Conservation (phyloP, 208 protist species). For the Trypanosoma scelopori region DNA sequence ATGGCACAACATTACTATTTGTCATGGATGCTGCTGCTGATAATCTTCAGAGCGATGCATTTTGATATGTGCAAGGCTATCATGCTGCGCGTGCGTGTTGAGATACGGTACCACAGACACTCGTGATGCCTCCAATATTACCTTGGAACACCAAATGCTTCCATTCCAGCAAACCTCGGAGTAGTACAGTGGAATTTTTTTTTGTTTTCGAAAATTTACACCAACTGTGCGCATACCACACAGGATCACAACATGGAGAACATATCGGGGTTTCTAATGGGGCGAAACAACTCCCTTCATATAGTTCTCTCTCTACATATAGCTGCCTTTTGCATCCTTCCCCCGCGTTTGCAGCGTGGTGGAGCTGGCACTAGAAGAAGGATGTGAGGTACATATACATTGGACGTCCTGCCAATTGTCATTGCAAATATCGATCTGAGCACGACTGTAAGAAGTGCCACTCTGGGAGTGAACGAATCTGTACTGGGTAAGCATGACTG, state of each 20-base stretch:
- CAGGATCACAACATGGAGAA: not conserved
- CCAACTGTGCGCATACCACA: not conserved
- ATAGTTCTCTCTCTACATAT: constrained; percentile 5
- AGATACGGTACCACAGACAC: not conserved
- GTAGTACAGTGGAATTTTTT: constrained; percentile 6
- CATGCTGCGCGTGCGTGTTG: not conserved
- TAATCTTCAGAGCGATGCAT: constrained; percentile 3
- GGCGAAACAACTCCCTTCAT: not conserved
- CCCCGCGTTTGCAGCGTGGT: not conserved
- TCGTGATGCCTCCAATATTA: not conserved
- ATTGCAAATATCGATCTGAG: constrained; percentile 9
- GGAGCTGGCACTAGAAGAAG: constrained; percentile 2
- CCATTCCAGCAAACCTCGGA: not conserved
- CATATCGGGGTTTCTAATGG: not conserved
- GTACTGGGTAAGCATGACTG: constrained; percentile 4
- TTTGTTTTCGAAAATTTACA: constrained; percentile 10
- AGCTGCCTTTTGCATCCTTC: constrained; percentile 8
- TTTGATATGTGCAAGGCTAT: constrained; percentile 7
- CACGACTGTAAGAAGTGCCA: not conserved
- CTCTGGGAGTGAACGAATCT: constrained; percentile 1
- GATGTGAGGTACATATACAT: constrained; percentile 5
- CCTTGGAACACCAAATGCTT: not conserved
- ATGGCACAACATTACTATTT: constrained; percentile 8
- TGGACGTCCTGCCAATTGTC: constrained; percentile 2
- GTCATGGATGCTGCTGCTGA: constrained; percentile 8